Evolutionary conservation across 148 eudicot species (phyloP).

Genomic region (Suaeda aralocaspica): DNA sequence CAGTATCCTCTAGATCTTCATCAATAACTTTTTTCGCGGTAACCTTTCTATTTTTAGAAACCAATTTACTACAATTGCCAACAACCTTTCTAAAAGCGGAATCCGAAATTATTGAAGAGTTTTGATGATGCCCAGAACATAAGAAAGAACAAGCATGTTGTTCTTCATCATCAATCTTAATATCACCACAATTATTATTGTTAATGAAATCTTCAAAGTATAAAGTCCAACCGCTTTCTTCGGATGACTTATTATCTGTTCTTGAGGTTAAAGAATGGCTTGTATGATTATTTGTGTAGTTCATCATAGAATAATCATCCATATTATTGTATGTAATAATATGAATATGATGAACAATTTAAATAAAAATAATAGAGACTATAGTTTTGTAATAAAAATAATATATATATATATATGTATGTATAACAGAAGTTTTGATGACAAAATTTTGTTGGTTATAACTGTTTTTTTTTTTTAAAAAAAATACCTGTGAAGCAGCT

Average conservation of each 20-base stretch:
- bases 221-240: slow-evolving; percentile 37
- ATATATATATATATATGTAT: too few species aligned
- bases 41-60: slow-evolving; percentile 18
- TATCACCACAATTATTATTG: not conserved
- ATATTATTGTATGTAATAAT: not conserved
- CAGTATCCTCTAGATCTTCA: slow-evolving; percentile 42
- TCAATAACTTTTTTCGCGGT: slow-evolving; percentile 13
- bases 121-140: slow-evolving; percentile 12
- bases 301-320: slow-evolving; percentile 29
- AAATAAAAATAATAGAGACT: not conserved
- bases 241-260: slow-evolving; percentile 5
- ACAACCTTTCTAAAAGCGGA: not conserved
- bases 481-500: not conserved
- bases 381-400: too few species aligned
- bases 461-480: not conserved
- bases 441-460: not conserved
- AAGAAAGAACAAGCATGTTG: not conserved
- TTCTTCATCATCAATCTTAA: not conserved
- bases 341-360: not conserved
- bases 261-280: slow-evolving; percentile 11
- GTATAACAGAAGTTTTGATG: not conserved
- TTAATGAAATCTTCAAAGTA: slow-evolving; percentile 26
- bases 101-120: slow-evolving; percentile 20
- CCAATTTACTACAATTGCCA: not conserved
- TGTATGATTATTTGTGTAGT: too few species aligned